phyloP scores from a whole-genome alignment of 768 basidiomycete genomes.

The Boletus sp. region DNA sequence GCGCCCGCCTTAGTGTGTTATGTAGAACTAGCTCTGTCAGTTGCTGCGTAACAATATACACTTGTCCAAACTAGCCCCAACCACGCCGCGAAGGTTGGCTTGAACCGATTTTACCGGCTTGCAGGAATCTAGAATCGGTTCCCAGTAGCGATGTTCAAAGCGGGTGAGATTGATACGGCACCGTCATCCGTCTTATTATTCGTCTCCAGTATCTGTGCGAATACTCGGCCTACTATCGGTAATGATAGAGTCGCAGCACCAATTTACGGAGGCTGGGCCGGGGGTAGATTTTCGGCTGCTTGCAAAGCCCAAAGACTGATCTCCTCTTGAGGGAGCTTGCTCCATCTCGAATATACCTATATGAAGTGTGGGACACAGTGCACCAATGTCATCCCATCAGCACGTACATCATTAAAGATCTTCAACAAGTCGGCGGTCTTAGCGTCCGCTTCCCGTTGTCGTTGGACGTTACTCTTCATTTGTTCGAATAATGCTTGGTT shows the following conservation, averaged over 20 bases:
- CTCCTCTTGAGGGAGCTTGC: slow-evolving; percentile 56
- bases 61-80: too few species aligned
- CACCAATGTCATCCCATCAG: background rate
- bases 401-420: slow-evolving; percentile 50
- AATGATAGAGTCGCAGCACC: background rate
- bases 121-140: background rate
- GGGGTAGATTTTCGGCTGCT: slow-evolving; percentile 35
- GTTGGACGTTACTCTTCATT: slow-evolving; percentile 46
- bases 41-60: too few species aligned
- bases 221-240: background rate
- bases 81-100: background rate
- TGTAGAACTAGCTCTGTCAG: too few species aligned
- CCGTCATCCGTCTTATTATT: background rate
- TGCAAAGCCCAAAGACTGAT: slow-evolving; percentile 49
- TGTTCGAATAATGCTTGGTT: slow-evolving; percentile 47
- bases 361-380: slow-evolving; percentile 7
- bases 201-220: background rate
- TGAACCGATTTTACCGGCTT: background rate
- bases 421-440: slow-evolving; percentile 47
- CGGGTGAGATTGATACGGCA: background rate
- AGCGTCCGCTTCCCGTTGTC: slow-evolving; percentile 44
- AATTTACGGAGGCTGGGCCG: slow-evolving; percentile 24
- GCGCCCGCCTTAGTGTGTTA: too few species aligned
- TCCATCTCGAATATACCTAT: slow-evolving; percentile 55
- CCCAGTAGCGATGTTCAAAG: background rate